Conservation (phyloP, 1,139 yeast species). For the Yamadazyma conglobata region DNA sequence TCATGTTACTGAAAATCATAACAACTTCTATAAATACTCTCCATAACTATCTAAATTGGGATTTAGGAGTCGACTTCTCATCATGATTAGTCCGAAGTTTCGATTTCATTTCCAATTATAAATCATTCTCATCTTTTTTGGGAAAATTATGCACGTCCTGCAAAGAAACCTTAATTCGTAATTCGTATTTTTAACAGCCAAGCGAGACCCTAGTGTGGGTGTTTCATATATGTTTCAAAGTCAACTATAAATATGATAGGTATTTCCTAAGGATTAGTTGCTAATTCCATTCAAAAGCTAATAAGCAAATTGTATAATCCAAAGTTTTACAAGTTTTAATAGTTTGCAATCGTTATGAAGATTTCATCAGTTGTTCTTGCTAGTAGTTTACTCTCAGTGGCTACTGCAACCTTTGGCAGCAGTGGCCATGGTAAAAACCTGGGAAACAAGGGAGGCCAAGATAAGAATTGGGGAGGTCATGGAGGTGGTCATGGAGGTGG, state of each 20-base stretch:
- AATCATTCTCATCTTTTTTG: too few relatives aligned
- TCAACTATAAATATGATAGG: slow-evolving; percentile 1
- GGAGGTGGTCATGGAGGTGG: slow-evolving; percentile 6
- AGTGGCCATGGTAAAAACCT: not conserved
- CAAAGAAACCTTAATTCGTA: not conserved
- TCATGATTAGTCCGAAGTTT: too few relatives aligned
- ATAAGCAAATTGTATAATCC: too few relatives aligned
- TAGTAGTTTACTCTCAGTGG: slow-evolving; percentile 10
- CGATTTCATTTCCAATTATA: too few relatives aligned
- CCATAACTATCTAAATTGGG: too few relatives aligned
- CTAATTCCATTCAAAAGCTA: too few relatives aligned
- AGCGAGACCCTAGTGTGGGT: not conserved
- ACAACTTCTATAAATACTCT: too few relatives aligned
- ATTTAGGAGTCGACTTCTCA: too few relatives aligned
- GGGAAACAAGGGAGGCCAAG: slow-evolving; percentile 2
- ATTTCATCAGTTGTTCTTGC: slow-evolving; percentile 7
- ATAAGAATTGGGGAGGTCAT: slow-evolving; percentile 2
- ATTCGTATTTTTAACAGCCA: slow-evolving; percentile 1
- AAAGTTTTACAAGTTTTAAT: not conserved
- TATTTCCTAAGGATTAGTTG: not conserved
- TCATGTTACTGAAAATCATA: too few relatives aligned
- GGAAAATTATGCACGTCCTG: not conserved
- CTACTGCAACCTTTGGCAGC: slow-evolving; percentile 9
- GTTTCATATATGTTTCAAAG: slow-evolving; percentile 1
- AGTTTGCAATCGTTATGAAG: slow-evolving; percentile 8